Evolutionary conservation across 2,329 filamentous ascomycete genomes (phyloP), one percentile per base, ranked within the genome.

Genomic region (Mycogone perniciosa): DNA sequence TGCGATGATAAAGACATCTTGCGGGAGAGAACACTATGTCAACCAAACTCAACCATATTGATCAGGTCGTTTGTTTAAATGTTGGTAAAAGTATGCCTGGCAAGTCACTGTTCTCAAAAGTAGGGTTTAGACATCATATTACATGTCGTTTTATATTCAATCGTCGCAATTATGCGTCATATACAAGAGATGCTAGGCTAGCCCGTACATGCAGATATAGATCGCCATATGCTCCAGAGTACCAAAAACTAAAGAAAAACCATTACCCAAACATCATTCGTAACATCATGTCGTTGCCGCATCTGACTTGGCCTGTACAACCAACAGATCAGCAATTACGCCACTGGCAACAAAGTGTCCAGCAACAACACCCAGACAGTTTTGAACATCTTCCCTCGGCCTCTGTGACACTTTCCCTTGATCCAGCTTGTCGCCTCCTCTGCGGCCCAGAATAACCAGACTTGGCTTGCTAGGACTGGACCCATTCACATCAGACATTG

Each of bases 291-390:
- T 35, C 10, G 48, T 40, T 29, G 31, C 7, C 11, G 30, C 37
- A 31, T 10, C n/a, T 3, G 41, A 7, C 57, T 59, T 80, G 43
- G 59, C 54, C 48, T 63, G 60, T 10, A 64, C 60, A 26, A 64
- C 60, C 45, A 64, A 50, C 46, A 64, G 10, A 39, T 64, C 62
- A 1, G 61, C 57, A 13, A 51, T 51, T 9, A 59, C 54, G 13
- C 57, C 57, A 7, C 52, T 57, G 6, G 59, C 58, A 10, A 62
- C 53, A 30, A 63, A 55, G 29, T 55, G 53, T 7, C 55, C 45
- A 2, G 58, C 61, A 30, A 62, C 39, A n/a, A 47, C 37, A 7
- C 62, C 62, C 46, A 64, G 31, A 46, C 62, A 63, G 10, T 48
- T 31, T 13, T 43, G 47, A 6, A 61, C 45, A 29, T 64, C 60